These are phyloP conservation scores for Madurella mycetomatis DNA, from an alignment of 2,329 filamentous ascomycete species.

Conservation along the genomic window DNA sequence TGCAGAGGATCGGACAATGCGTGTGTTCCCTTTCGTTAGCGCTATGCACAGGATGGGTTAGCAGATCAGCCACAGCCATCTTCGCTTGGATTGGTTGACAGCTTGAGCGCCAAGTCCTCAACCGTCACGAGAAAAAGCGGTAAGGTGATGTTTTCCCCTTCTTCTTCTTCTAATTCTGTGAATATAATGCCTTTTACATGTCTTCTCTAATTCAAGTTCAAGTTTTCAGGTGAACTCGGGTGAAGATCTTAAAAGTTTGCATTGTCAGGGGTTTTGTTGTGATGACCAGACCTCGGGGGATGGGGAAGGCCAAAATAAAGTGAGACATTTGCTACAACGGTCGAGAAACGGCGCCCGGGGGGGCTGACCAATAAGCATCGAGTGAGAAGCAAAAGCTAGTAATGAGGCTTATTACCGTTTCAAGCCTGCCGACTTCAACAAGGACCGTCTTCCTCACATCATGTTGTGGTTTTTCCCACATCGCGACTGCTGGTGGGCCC, in stretches of 20 bases:
- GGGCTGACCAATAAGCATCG: constrained; percentile 9
- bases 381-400: not conserved
- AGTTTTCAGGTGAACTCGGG: too few relatives aligned
- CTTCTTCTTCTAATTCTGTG: too few relatives aligned
- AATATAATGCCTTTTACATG: too few relatives aligned
- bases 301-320: constrained; percentile 9
- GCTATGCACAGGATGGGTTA: not conserved
- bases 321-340: constrained; percentile 24
- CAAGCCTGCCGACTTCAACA: constrained; percentile 1
- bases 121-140: too few relatives aligned
- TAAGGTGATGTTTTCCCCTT: too few relatives aligned
- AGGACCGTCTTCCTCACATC: not conserved
- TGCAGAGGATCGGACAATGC: constrained; percentile 10
- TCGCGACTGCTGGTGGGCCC: too few relatives aligned
- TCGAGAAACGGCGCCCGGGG: constrained; percentile 13
- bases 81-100: not conserved
- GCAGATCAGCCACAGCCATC: not conserved
- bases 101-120: not conserved
- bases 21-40: not conserved
- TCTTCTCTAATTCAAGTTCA: too few relatives aligned
- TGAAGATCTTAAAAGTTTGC: not conserved
- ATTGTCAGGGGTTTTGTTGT: not conserved
- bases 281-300: not conserved
- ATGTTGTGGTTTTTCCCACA: too few relatives aligned
- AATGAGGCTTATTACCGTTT: constrained; percentile 12